phyloP scores from a whole-genome alignment of 176 grass and related monocot species.

The Paspalum notatum region DNA sequence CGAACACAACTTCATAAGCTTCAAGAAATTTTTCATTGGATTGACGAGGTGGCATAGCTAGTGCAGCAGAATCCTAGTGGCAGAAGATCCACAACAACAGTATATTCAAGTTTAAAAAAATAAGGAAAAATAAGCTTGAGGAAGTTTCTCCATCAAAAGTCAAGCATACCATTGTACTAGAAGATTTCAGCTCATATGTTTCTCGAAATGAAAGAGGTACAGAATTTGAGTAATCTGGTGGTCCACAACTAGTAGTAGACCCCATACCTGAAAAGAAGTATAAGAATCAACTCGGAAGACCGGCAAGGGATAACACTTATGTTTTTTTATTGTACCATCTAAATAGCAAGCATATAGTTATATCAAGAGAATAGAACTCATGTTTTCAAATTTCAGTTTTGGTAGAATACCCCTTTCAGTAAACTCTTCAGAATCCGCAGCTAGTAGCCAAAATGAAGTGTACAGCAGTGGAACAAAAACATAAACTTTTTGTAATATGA shows the following conservation, averaged over 20 bases:
- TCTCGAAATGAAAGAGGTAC: constrained; percentile 28
- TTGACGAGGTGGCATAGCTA: constrained; percentile 81
- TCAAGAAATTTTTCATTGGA: constrained; percentile 68
- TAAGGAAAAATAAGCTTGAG: neutral
- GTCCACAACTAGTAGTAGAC: neutral
- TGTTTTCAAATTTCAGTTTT: constrained; percentile 28
- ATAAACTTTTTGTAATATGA: constrained; percentile 21
- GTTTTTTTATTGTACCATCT: constrained; percentile 7
- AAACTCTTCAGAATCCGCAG: constrained; percentile 33
- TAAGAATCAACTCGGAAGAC: constrained; percentile 27
- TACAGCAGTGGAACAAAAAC: neutral
- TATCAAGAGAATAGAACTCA: constrained; percentile 37
- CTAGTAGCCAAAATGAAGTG: neutral
- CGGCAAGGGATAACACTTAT: constrained; percentile 3
- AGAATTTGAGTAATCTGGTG: constrained; percentile 24
- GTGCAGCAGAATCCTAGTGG: constrained; percentile 46
- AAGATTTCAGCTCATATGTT: constrained; percentile 45
- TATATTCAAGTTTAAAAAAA: neutral
- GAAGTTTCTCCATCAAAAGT: neutral
- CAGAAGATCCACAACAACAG: constrained; percentile 25
- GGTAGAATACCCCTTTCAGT: constrained; percentile 21
- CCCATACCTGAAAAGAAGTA: constrained; percentile 43
- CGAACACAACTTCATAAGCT: constrained; percentile 81
- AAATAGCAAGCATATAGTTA: constrained; percentile 44
- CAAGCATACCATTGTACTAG: constrained; percentile 57